Base-by-base conservation (phyloP, 192 early-diverging fungal genomes). In the Coemansia sp. region DNA sequence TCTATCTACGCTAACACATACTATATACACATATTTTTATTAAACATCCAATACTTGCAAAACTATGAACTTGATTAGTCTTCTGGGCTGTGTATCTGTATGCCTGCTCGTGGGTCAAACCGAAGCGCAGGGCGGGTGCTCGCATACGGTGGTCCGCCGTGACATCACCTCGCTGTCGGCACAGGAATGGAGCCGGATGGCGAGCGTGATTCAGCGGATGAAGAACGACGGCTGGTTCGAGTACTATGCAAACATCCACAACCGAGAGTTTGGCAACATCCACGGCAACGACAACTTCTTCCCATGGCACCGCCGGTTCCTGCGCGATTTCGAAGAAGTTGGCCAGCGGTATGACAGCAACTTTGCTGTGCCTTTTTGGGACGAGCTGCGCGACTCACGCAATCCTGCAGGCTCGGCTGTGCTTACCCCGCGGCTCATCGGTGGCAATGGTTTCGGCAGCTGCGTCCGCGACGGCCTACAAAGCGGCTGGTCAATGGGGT, bases 281-380 rank as follows among this genome's bases (percentile, higher is more conserved):
- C 77, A 79, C 34, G 77, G 71, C 25, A 79, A 79, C 58, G 66
- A 68, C 41, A 58, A 69, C 26, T 80, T 82, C 51, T 78, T 78
- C 46, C 69, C 81, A 8, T 82, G 73, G 73, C 81, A 84, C 52
- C 70, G 83, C 10, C 63, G 53, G 28, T 80, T 80, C 50, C 41
- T 83, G 36, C 63, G 59, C 17, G 66, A 67, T 14, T 80, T 79
- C 61, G 82, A 85, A 45, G 70, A 67, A 27, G 60, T 60, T 20
- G 67, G 80, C 0, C 79, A 80, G 58, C 48, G 57, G 14, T 68
- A 79, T 35, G 73, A 81, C 53, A 50, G 43, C 19, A 50, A 39
- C 54, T 67, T 83, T 53, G 57, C 67, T n/a, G 29, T 84, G 7
- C 79, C 83, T 1, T 84, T 67, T 67, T 84, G 81, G 81, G 84